phyloP scores from a whole-genome alignment of 495 filamentous ascomycete species.

The Lasiosphaeria hispida region DNA sequence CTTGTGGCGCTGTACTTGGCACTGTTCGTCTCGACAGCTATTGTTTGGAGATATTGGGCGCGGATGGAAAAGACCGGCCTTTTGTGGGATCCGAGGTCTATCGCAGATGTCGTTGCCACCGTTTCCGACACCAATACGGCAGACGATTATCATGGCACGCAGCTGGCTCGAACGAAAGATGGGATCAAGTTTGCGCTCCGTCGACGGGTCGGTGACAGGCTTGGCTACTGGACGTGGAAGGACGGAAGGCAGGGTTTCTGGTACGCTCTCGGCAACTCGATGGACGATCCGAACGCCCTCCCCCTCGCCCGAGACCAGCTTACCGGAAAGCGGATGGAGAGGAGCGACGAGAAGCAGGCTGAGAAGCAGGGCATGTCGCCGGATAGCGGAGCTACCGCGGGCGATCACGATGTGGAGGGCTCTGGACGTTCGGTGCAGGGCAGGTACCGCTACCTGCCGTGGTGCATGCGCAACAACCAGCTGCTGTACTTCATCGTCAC shows the following conservation, averaged over 20 bases:
- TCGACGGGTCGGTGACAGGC: slow-evolving; percentile 54
- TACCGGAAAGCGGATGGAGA: slow-evolving; percentile 30
- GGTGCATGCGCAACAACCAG: slow-evolving; percentile 66
- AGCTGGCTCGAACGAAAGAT: slow-evolving; percentile 55
- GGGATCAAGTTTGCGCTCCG: slow-evolving; percentile 47
- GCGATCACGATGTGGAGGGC: slow-evolving; percentile 26
- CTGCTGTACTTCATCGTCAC: slow-evolving; percentile 64
- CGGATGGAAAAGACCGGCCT: slow-evolving; percentile 63
- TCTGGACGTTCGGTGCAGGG: slow-evolving; percentile 44
- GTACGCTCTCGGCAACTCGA: slow-evolving; percentile 42
- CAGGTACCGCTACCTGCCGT: slow-evolving; percentile 70
- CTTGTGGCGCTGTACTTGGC: slow-evolving; percentile 71
- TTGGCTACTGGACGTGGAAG: slow-evolving; percentile 79
- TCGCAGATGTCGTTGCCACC: slow-evolving; percentile 74
- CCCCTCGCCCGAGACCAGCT: slow-evolving; percentile 26
- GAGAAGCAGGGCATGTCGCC: slow-evolving; percentile 7
- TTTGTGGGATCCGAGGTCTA: slow-evolving; percentile 77
- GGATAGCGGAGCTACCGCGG: slow-evolving; percentile 38
- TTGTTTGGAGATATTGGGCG: slow-evolving; percentile 50
- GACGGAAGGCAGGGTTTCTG: slow-evolving; percentile 41
- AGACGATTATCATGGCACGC: slow-evolving; percentile 56
- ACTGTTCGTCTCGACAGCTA: slow-evolving; percentile 54
- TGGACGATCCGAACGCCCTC: slow-evolving; percentile 29
- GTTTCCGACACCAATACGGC: slow-evolving; percentile 77
- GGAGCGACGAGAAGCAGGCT: slow-evolving; percentile 37